Conservation (phyloP, 129 eudicot genomes). For the Dittrichia graveolens region DNA sequence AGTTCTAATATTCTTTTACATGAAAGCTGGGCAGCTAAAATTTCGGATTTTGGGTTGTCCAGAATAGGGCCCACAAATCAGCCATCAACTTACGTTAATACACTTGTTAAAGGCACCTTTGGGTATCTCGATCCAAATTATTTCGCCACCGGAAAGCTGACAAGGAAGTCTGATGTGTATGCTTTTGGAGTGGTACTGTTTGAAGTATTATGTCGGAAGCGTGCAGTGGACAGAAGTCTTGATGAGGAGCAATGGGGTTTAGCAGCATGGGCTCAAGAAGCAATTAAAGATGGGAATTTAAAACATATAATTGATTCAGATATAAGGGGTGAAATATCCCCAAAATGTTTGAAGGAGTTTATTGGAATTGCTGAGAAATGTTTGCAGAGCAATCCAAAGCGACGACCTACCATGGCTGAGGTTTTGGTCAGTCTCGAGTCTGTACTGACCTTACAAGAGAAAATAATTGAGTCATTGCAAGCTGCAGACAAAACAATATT, state of each 20-base stretch:
- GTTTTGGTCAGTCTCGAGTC: slow-evolving; percentile 40
- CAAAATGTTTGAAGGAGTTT: slow-evolving; percentile 31
- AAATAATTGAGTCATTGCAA: not conserved
- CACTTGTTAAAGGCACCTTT: slow-evolving; percentile 36
- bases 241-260: slow-evolving; percentile 34
- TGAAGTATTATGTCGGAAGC: slow-evolving; percentile 45
- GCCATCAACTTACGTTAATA: slow-evolving; percentile 20
- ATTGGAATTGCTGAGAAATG: slow-evolving; percentile 29
- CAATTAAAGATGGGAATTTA: slow-evolving; percentile 32
- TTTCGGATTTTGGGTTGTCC: slow-evolving; percentile 39
- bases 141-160: slow-evolving; percentile 24
- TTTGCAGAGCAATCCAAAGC: slow-evolving; percentile 33
- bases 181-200: slow-evolving; percentile 49
- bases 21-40: slow-evolving; percentile 30
- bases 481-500: not conserved
- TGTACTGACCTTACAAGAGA: slow-evolving; percentile 18
- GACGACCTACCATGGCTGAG: slow-evolving; percentile 49
- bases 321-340: slow-evolving; percentile 29
- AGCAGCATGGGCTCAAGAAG: slow-evolving; percentile 30
- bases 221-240: slow-evolving; percentile 38
- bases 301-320: slow-evolving; percentile 31
- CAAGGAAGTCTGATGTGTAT: slow-evolving; percentile 44
- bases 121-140: slow-evolving; percentile 40
- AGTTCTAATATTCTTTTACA: slow-evolving; percentile 28
- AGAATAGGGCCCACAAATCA: slow-evolving; percentile 26